Base-by-base conservation (phyloP, 139 green algal species). In the Yamagishiella unicocca region DNA sequence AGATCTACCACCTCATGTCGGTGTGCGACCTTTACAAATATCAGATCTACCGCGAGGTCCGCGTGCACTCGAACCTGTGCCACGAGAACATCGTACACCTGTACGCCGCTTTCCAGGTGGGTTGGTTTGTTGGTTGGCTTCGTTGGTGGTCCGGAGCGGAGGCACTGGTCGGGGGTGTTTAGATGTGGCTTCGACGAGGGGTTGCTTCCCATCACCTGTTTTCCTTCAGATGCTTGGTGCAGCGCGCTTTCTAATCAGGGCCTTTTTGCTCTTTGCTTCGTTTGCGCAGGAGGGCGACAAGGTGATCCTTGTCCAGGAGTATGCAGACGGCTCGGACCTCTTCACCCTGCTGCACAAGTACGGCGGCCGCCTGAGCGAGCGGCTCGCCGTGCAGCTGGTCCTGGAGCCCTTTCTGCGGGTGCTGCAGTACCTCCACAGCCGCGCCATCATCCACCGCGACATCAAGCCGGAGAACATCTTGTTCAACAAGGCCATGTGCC, bases 391-490 rank as follows among this genome's bases (percentile, higher is more conserved):
- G 58, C 92, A 94, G 88, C 85, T 93, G 79, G 92, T 94, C 54
- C 90, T 94, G 79, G 92, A 94, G 55, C 92, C 92, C 43, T 94
- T 94, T 87, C 83, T 94, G 67, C 78, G 90, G 5, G 92, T 94
- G 70, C 90, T 94, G 86, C 88, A 94, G 64, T 89, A 90, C 66
- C 87, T 93, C 67, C 84, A 91, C 84, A 82, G 53, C 22, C 77
- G 77, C 54, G 88, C 43, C 71, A 92, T 93, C 74, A 89, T 95
- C 55, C 91, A 95, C 73, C 78, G 93, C 64, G 91, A 94, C 85
- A 93, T 94, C 55, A 94, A 94, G 90, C 91, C 91, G 4, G 73
- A 93, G 88, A 94, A 94, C 92, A 94, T 94, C 66, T 73, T 94
- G 61, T 94, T 94, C 84, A 92, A 82, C 58, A 88, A 92, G 86